A percentile compares a stretch with the other conserved stretches of the same genome.
phyloP scores from a whole-genome alignment of 2,329 filamentous ascomycete species.

The Celoporthe dispersa region DNA sequence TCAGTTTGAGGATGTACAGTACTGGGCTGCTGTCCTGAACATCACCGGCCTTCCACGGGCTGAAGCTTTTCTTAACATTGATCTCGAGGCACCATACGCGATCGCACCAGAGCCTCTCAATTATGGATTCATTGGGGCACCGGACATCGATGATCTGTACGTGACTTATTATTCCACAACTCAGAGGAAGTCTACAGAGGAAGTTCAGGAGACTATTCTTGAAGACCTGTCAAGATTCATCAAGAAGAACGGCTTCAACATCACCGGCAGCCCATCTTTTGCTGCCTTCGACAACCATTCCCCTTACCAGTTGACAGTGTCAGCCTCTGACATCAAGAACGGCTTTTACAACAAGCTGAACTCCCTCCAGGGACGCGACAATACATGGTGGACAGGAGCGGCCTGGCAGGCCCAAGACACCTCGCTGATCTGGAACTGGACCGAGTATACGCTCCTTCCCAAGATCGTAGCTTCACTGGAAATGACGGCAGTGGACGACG shows the following conservation, averaged over 20 bases:
- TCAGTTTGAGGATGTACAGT: constrained; percentile 2
- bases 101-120: neutral
- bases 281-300: neutral
- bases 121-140: neutral
- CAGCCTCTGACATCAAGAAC: neutral
- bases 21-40: neutral
- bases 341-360: constrained; percentile 2
- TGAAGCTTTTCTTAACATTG: neutral
- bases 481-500: neutral
- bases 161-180: neutral
- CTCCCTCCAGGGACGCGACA: neutral
- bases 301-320: neutral
- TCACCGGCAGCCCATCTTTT: neutral
- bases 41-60: neutral
- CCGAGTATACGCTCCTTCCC: neutral
- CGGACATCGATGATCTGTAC: neutral
- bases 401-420: neutral
- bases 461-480: neutral
- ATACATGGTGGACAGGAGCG: constrained; percentile 11
- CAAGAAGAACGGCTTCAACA: neutral
- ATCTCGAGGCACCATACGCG: neutral
- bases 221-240: neutral
- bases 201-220: neutral
- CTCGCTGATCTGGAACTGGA: constrained; percentile 7
- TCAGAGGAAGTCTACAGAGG: neutral